A percentile compares a stretch with the other conserved stretches of the same genome.
Conservation (phyloP, 306 rosid genomes). For the Trichosanthes cucumerina region DNA sequence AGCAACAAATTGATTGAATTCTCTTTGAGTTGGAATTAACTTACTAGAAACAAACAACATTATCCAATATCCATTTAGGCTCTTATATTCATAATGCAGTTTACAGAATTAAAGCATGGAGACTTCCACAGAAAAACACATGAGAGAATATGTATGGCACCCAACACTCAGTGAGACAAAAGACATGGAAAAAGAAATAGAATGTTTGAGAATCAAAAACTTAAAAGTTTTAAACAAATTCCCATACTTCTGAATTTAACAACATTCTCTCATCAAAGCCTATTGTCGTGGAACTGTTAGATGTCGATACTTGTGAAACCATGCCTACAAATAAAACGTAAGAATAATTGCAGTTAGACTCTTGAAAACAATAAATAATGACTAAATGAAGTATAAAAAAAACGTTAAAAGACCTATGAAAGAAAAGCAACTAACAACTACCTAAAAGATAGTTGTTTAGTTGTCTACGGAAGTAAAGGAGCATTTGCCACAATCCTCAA, state of each 20-base stretch:
- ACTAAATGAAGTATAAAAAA: not conserved
- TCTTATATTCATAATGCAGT: no score
- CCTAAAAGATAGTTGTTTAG: no score
- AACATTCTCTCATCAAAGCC: slow-evolving; percentile 96
- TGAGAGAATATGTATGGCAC: not conserved
- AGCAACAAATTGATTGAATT: no score
- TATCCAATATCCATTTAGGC: no score
- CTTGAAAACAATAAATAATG: not conserved
- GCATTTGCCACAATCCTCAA: no score
- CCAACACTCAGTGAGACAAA: not conserved
- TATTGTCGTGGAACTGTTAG: slow-evolving; percentile 49
- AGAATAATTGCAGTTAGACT: slow-evolving; percentile 4
- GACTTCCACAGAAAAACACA: not conserved
- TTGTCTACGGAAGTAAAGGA: no score
- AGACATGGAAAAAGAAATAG: slow-evolving; percentile 2
- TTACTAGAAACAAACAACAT: no score
- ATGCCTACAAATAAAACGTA: slow-evolving; percentile 27
- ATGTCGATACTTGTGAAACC: slow-evolving; percentile 32
- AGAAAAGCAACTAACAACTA: no score
- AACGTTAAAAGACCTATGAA: not conserved
- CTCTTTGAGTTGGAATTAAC: no score
- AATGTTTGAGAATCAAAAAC: not conserved
- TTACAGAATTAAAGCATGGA: not conserved
- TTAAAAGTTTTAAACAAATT: slow-evolving; percentile 17
- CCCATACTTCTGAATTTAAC: slow-evolving; percentile 80